These are phyloP conservation scores for Ophiostoma montium DNA, from an alignment of 2,329 filamentous ascomycete species.

Conservation along the genomic window DNA sequence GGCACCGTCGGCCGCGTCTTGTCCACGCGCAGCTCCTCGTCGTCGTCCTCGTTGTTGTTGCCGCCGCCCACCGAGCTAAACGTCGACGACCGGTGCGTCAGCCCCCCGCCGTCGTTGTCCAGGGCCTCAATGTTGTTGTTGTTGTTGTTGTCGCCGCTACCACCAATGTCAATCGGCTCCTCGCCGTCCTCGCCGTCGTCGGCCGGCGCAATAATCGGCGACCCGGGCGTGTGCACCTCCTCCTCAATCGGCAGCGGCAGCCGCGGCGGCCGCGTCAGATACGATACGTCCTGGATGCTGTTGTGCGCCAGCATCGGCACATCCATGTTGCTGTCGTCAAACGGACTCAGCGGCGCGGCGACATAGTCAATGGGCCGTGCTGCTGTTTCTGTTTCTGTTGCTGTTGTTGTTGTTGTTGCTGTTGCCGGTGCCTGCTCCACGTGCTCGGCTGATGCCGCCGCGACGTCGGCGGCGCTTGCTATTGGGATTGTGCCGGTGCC, in stretches of 20 bases:
- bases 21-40: conserved; percentile 62
- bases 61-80: conserved; percentile 49
- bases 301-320: conserved; percentile 33
- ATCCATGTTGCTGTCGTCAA: conserved; percentile 24
- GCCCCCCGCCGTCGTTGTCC: conserved; percentile 29
- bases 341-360: conserved; percentile 20
- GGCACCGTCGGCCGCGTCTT: conserved; percentile 68
- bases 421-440: background rate
- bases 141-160: too few species aligned
- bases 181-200: conserved; percentile 36
- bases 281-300: conserved; percentile 50
- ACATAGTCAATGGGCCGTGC: conserved; percentile 16
- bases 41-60: conserved; percentile 37
- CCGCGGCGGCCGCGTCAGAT: conserved; percentile 62
- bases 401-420: too few species aligned
- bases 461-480: background rate
- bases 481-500: background rate
- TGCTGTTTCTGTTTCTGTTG: too few species aligned
- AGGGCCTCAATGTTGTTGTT: conserved; percentile 38
- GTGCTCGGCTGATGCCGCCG: conserved; percentile 13
- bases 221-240: conserved; percentile 77
- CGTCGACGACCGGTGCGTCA: conserved; percentile 41
- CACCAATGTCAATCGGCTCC: too few species aligned
- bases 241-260: conserved; percentile 89
- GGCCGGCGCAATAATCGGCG: conserved; percentile 66